A percentile compares a stretch with the other conserved stretches of the same genome.
Conservation (phyloP, 352 stramenopile genomes). For the Phytophthora sansomeana region DNA sequence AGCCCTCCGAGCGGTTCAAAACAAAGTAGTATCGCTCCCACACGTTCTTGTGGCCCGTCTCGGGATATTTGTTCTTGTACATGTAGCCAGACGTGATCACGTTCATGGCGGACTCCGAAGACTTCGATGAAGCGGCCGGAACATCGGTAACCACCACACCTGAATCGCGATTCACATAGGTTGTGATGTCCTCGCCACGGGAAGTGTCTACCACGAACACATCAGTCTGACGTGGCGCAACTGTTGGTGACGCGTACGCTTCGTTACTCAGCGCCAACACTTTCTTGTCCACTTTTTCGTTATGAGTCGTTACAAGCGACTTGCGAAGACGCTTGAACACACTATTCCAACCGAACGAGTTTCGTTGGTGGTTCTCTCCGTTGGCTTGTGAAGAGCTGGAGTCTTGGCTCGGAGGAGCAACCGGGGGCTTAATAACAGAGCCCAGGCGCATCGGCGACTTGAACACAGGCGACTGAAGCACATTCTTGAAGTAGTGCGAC, state of each 20-base stretch:
- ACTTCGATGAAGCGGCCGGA: conserved; percentile 42
- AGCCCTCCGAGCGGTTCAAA: conserved; percentile 74
- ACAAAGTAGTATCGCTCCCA: conserved; percentile 92
- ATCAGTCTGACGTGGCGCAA: conserved; percentile 63
- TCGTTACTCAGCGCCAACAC: conserved; percentile 78
- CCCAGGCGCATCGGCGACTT: conserved; percentile 80
- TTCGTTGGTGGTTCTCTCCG: conserved; percentile 42
- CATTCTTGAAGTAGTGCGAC: conserved; percentile 88
- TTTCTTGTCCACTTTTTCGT: conserved; percentile 75
- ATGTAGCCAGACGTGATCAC: conserved; percentile 87
- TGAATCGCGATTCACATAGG: conserved; percentile 77
- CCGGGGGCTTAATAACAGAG: conserved; percentile 74
- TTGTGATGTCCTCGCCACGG: conserved; percentile 84
- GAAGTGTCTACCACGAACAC: conserved; percentile 84
- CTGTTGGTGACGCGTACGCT: conserved; percentile 56
- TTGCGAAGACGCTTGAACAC: conserved; percentile 85
- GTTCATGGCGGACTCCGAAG: conserved; percentile 51
- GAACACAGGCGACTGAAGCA: conserved; percentile 86
- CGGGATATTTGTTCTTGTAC: conserved; percentile 89
- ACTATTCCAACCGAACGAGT: conserved; percentile 82
- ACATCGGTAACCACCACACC: conserved; percentile 76
- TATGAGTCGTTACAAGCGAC: conserved; percentile 72
- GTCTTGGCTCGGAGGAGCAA: conserved; percentile 41
- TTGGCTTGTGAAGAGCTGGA: conserved; percentile 34
- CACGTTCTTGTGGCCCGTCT: conserved; percentile 80